Evolutionary conservation across 2,329 filamentous ascomycete species (phyloP).

Genomic region (Camillea tinctor): DNA sequence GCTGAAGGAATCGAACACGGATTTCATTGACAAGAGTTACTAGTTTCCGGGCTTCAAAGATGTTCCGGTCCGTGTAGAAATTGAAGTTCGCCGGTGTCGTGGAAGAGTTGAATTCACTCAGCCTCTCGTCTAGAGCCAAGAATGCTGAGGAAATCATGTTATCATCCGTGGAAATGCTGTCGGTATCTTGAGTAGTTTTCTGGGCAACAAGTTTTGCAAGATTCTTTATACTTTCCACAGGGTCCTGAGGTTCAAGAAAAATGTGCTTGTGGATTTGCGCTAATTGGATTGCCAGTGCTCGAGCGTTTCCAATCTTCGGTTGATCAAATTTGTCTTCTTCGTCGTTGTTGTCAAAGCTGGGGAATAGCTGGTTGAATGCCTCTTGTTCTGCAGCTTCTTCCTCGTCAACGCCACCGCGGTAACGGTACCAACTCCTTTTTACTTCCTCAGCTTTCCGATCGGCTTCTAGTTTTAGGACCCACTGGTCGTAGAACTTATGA

Average conservation of each 20-base stretch:
- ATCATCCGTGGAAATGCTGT: conserved; percentile 42
- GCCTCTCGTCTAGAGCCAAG: conserved; percentile 62
- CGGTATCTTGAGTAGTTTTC: conserved; percentile 32
- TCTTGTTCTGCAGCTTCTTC: conserved; percentile 72
- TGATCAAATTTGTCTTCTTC: conserved; percentile 34
- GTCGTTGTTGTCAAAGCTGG: conserved; percentile 63
- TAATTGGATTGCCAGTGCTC: conserved; percentile 57
- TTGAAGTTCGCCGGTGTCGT: conserved; percentile 61
- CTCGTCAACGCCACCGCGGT: conserved; percentile 74
- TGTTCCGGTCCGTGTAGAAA: conserved; percentile 83
- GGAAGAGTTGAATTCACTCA: conserved; percentile 43
- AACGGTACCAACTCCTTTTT: conserved; percentile 78
- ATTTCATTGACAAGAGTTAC: conserved; percentile 68
- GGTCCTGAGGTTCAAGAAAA: conserved; percentile 44
- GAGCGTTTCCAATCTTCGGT: conserved; percentile 43
- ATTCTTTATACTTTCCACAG: conserved; percentile 42
- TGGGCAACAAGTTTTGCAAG: conserved; percentile 46
- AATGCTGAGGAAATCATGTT: conserved; percentile 65
- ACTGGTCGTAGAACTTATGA: conserved; percentile 72
- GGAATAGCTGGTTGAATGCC: conserved; percentile 80
- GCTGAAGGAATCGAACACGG: conserved; percentile 68
- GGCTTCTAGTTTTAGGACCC: conserved; percentile 72
- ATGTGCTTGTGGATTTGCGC: conserved; percentile 59
- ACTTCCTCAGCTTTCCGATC: conserved; percentile 75
- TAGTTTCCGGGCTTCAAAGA: conserved; percentile 72